Base-by-base conservation (phyloP, 2,329 filamentous ascomycete species). In the Hypoxylon sp. region DNA sequence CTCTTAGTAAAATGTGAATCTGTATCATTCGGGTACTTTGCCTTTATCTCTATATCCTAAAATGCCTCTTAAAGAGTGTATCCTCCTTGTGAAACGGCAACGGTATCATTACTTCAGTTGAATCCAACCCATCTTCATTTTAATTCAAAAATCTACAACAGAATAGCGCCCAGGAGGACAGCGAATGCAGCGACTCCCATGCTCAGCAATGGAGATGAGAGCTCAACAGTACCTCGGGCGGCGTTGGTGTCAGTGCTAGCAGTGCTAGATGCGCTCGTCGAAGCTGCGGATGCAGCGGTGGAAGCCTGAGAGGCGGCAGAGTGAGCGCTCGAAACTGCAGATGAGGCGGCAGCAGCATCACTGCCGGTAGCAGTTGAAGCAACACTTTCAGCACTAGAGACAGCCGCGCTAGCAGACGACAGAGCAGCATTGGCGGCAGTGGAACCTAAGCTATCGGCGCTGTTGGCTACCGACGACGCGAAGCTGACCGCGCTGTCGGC, bases 381-480 rank as follows among this genome's bases (percentile, higher is more conserved):
- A n/a, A 73, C 67, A 54, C 67, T 70, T 61, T 70, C 39, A 2
- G 70, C 70, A 37, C 71, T 72, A 5, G 47, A 34, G 23, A 71
- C 58, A 16, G 60, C 71, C 2, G 45, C 59, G 50, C 59, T 69
- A 7, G 71, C 72, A 8, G 63, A 67, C 2, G 62, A 66, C 5
- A 67, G 14, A 2, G 70, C 71, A 3, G 23, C 57, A 8, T 63
- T 32, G 16, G 41, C 70, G 19, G 65, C 70, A 14, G 68, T 68
- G 0, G 61, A 29, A 8, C 65, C 70, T 8, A 58, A 41, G 58
- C 67, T 65, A 30, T 61, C 43, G 7, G 64, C 67, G 39, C 68
- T 70, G 41, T 47, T 50, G 27, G 56, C 67, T 1, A 63, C 66
- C 0, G 66, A 68, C 5, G 62, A 50, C n/a, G 62, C 68, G 21